Percentiles rank a stretch among this genome's conserved stretches.
Evolutionary conservation across 257 asterid genomes (phyloP).

Genomic region (Plantago elongata): DNA sequence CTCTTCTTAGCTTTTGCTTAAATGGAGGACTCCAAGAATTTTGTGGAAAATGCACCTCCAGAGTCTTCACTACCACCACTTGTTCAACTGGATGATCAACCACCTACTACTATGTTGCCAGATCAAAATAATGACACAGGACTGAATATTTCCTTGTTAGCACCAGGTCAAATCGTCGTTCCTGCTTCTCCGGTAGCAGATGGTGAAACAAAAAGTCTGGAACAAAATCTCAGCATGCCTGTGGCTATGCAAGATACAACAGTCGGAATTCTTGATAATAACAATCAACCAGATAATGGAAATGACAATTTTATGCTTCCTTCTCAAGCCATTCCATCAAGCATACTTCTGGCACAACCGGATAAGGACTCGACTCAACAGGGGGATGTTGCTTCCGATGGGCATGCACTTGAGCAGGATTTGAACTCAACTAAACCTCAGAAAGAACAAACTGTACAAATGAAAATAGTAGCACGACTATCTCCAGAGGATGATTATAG

Average conservation of each 20-base stretch:
- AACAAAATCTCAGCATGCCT: constrained; percentile 18
- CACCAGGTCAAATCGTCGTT: constrained; percentile 18
- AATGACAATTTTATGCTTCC: constrained; percentile 11
- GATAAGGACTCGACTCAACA: constrained; percentile 20
- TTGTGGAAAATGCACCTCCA: constrained; percentile 31
- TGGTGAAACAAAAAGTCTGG: constrained; percentile 24
- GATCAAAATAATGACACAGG: constrained; percentile 26
- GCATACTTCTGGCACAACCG: constrained; percentile 24
- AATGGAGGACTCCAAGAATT: constrained; percentile 58
- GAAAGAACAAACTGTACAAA: constrained; percentile 24
- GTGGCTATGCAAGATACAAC: constrained; percentile 26
- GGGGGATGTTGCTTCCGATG: constrained; percentile 23
- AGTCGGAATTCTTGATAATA: constrained; percentile 17
- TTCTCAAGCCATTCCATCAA: constrained; percentile 21
- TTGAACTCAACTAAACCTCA: constrained; percentile 14
- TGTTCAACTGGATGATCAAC: constrained; percentile 36
- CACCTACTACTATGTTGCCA: constrained; percentile 26
- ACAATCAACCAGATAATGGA: constrained; percentile 18
- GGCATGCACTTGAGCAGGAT: constrained; percentile 29
- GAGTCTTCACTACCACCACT: constrained; percentile 37
- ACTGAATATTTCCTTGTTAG: constrained; percentile 20
- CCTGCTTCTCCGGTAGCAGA: constrained; percentile 19
- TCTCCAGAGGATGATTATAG: constrained; percentile 30
- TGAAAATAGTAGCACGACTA: constrained; percentile 24
- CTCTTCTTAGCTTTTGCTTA: constrained; percentile 24